These are phyloP conservation scores for Hortiboletus flavorubellus DNA, from an alignment of 768 basidiomycete genomes.

Conservation along the genomic window DNA sequence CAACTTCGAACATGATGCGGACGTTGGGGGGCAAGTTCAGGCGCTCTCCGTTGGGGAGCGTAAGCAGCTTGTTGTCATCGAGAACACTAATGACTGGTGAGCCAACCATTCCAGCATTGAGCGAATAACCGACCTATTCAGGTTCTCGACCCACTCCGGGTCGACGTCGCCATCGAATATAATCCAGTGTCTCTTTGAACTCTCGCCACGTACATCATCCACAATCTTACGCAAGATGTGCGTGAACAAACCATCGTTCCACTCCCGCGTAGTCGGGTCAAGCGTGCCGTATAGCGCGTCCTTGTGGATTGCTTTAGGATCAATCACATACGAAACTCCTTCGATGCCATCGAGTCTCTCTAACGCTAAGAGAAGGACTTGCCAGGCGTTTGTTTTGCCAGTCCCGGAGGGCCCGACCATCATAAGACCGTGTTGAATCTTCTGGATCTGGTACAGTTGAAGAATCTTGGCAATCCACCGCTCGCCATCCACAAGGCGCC, in stretches of 20 bases:
- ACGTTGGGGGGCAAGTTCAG: constrained; percentile 96
- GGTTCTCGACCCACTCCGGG: constrained; percentile 99
- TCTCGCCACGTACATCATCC: constrained; percentile 97
- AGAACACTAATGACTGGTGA: constrained; percentile 63
- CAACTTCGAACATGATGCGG: constrained; percentile 99
- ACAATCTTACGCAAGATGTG: constrained; percentile 97
- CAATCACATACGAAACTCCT: constrained; percentile 94
- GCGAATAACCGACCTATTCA: constrained; percentile 75
- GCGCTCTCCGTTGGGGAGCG: constrained; percentile 96
- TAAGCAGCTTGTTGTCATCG: constrained; percentile 97
- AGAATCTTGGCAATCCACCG: constrained; percentile 94
- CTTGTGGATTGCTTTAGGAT: constrained; percentile 99
- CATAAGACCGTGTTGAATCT: constrained; percentile 99
- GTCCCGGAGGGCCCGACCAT: constrained; percentile 98
- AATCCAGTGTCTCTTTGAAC: constrained; percentile 96
- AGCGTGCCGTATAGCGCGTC: constrained; percentile 96
- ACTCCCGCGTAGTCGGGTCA: constrained; percentile 95
- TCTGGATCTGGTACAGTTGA: constrained; percentile 98
- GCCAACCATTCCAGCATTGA: not conserved
- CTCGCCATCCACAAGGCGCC: constrained; percentile 81
- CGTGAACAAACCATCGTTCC: constrained; percentile 99
- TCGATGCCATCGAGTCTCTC: constrained; percentile 90
- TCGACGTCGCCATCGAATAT: constrained; percentile 99
- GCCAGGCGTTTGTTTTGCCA: constrained; percentile 97
- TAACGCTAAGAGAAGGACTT: constrained; percentile 84